These are phyloP conservation scores for Micractinium conductrix DNA, from an alignment of 139 green algal species.

Conservation along the genomic window DNA sequence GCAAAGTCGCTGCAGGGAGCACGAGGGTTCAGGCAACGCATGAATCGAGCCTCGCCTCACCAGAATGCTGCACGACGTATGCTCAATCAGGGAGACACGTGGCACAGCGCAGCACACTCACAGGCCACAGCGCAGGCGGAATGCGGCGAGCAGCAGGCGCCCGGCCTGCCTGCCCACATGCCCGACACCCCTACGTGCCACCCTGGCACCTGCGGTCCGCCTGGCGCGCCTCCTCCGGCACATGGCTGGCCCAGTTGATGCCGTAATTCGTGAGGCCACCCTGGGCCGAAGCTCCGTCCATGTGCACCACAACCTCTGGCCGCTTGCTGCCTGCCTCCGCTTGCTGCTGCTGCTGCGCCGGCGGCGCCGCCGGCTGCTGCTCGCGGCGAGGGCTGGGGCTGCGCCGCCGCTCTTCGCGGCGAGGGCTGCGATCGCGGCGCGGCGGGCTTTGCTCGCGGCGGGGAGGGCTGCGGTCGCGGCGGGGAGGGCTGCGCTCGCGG, in stretches of 20 bases:
- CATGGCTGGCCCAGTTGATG: constrained; percentile 39
- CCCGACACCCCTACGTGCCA: too few relatives aligned
- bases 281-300: constrained; percentile 50
- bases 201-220: constrained; percentile 48
- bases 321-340: not conserved
- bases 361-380: not conserved
- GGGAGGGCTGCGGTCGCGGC: not conserved
- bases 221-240: constrained; percentile 23
- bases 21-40: not conserved
- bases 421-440: not conserved
- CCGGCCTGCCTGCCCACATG: not conserved
- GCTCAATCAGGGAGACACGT: too few relatives aligned
- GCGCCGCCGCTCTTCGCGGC: not conserved
- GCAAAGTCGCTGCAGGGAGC: constrained; percentile 21
- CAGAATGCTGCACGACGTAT: not conserved
- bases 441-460: not conserved
- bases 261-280: constrained; percentile 38
- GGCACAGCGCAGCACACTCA: too few relatives aligned
- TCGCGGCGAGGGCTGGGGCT: not conserved
- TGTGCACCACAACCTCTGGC: constrained; percentile 15
- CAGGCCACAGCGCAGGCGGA: too few relatives aligned
- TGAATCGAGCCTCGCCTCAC: not conserved
- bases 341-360: not conserved
- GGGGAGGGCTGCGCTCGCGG: not conserved
- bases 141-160: not conserved